These are phyloP conservation scores for Aspergillus cristatus DNA, from an alignment of 495 filamentous ascomycete genomes.

Conservation along the genomic window DNA sequence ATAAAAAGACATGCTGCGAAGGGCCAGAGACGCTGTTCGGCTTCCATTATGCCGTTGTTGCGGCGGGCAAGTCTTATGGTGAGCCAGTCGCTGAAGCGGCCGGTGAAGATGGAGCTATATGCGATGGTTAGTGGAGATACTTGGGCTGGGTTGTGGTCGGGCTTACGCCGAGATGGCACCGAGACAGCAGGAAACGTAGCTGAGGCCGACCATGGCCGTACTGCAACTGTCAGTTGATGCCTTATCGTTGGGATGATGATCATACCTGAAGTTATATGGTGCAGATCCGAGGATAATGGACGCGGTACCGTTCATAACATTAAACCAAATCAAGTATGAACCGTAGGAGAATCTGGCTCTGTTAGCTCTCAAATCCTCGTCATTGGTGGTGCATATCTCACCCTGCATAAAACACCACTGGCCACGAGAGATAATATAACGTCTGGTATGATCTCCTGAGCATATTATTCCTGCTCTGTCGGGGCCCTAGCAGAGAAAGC, in stretches of 20 bases:
- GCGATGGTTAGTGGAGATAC: background rate
- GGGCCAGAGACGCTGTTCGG: conserved; percentile 56
- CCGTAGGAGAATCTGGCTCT: conserved; percentile 49
- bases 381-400: conserved; percentile 5
- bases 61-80: conserved; percentile 48
- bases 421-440: conserved; percentile 44
- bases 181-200: conserved; percentile 49
- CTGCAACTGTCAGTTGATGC: conserved; percentile 10
- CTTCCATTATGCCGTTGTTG: conserved; percentile 53
- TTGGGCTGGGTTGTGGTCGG: background rate
- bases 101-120: conserved; percentile 39
- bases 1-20: conserved; percentile 45
- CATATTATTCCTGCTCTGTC: conserved; percentile 46
- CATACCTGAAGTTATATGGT: conserved; percentile 46
- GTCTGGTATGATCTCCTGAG: conserved; percentile 27
- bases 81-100: conserved; percentile 50
- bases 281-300: conserved; percentile 47
- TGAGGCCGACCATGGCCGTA: conserved; percentile 53
- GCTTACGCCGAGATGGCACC: conserved; percentile 43
- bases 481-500: conserved; percentile 37
- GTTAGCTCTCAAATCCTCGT: conserved; percentile 2
- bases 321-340: conserved; percentile 55
- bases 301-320: conserved; percentile 56
- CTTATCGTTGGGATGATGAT: background rate
- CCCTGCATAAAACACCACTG: conserved; percentile 58